A percentile compares a stretch with the other conserved stretches of the same genome.
phyloP scores from a whole-genome alignment of 192 early-diverging fungal species.

The Chytriomyces sp. region DNA sequence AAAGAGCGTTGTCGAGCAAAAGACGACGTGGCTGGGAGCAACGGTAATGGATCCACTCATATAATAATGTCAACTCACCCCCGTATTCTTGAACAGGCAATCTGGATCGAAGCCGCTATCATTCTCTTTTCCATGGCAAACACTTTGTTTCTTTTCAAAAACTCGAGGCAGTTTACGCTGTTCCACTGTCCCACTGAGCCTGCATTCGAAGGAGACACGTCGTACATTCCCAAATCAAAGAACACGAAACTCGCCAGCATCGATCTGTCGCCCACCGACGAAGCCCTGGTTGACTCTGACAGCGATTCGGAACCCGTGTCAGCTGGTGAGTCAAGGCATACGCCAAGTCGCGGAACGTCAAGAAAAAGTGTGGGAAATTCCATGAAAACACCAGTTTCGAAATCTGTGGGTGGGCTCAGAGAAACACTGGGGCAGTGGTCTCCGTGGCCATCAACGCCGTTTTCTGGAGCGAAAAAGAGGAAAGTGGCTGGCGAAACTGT shows the following conservation, averaged over 20 bases:
- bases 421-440: constrained; percentile 15
- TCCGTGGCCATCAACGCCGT: constrained; percentile 13
- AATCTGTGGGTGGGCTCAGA: neutral
- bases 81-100: neutral
- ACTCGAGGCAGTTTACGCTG: neutral
- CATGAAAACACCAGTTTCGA: constrained; percentile 4
- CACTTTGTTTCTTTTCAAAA: constrained; percentile 3
- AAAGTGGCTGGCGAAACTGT: neutral
- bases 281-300: neutral
- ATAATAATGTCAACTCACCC: neutral
- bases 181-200: constrained; percentile 28
- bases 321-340: neutral
- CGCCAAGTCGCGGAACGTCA: constrained; percentile 1
- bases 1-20: neutral
- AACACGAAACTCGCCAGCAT: constrained; percentile 8
- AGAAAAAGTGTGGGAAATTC: neutral
- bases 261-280: constrained; percentile 21
- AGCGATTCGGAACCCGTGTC: neutral
- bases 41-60: neutral
- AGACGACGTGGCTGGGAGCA: neutral
- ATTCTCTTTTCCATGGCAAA: constrained; percentile 21
- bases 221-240: constrained; percentile 2
- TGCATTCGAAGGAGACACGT: neutral
- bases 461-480: neutral
- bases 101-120: neutral